A percentile compares a stretch with the other conserved stretches of the same genome.
Evolutionary conservation across 202 grass and related monocot species (phyloP).

Genomic region (Musa balbisiana): DNA sequence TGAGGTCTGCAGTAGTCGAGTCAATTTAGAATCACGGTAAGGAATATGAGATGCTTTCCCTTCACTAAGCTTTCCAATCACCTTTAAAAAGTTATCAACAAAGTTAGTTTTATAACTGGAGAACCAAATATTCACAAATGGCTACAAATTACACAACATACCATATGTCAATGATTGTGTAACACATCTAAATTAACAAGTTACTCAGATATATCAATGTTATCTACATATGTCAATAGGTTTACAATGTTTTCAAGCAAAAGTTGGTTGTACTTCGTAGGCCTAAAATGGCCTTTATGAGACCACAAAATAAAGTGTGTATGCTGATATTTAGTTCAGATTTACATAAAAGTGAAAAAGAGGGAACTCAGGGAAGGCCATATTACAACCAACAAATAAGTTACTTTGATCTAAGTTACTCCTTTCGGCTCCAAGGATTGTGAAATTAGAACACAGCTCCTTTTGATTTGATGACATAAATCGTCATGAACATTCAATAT

Average conservation of each 20-base stretch:
- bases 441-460: no score
- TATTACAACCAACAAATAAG: background rate
- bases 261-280: background rate
- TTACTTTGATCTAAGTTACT: background rate
- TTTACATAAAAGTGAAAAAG: background rate
- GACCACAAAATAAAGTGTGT: background rate
- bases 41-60: conserved; percentile 98
- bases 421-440: background rate
- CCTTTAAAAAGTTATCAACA: conserved; percentile 37
- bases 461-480: no score
- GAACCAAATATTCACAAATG: no score
- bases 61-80: conserved; percentile 98
- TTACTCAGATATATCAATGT: no score
- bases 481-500: no score
- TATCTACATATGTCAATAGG: no score
- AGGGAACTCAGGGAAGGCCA: background rate
- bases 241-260: background rate
- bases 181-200: no score
- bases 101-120: conserved; percentile 13
- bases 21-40: conserved; percentile 95
- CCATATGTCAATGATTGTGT: no score
- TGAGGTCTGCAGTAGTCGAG: conserved; percentile 89
- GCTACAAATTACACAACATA: no score
- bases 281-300: background rate
- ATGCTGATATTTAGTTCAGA: background rate